Conservation (phyloP, 2,329 filamentous ascomycete genomes). For the Cytospora chrysosperma region DNA sequence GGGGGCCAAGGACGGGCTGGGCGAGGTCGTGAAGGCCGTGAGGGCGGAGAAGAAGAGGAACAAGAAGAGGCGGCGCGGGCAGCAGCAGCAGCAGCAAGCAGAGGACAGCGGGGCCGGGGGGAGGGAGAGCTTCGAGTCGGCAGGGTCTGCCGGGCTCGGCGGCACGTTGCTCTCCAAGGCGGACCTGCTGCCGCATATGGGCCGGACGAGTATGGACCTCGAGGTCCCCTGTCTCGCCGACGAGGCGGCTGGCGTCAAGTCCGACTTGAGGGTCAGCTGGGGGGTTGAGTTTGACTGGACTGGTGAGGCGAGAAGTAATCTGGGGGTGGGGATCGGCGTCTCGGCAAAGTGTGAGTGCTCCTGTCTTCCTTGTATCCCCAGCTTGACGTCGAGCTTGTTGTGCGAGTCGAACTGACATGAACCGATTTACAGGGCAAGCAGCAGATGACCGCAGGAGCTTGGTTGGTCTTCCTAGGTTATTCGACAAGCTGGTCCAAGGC, state of each 20-base stretch:
- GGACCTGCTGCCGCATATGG: constrained; percentile 55
- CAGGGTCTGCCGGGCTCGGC: constrained; percentile 6
- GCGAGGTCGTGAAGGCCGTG: constrained; percentile 33
- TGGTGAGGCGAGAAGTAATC: constrained; percentile 62
- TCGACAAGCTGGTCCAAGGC: constrained; percentile 56
- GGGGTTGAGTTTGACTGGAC: constrained; percentile 69
- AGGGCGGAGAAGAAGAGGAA: constrained; percentile 30
- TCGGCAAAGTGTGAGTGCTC: constrained; percentile 62
- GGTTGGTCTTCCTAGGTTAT: constrained; percentile 58
- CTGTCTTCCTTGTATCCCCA: constrained; percentile 13
- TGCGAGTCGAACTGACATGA: not conserved
- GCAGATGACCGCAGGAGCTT: constrained; percentile 57
- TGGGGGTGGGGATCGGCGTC: constrained; percentile 54
- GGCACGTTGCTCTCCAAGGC: constrained; percentile 32
- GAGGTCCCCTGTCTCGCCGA: constrained; percentile 43
- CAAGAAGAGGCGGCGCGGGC: constrained; percentile 26
- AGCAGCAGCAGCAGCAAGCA: constrained; percentile 11
- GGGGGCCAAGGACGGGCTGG: constrained; percentile 33
- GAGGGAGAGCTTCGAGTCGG: constrained; percentile 17
- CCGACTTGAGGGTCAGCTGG: constrained; percentile 59
- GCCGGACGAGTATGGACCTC: constrained; percentile 51
- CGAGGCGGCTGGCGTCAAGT: constrained; percentile 34
- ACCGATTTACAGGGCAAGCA: constrained; percentile 52
- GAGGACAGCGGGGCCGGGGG: constrained; percentile 25
- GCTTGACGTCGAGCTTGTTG: not conserved